Evolutionary conservation across 371 early-diverging fungal species (phyloP).

Genomic region (Choanephora cucurbitarum): DNA sequence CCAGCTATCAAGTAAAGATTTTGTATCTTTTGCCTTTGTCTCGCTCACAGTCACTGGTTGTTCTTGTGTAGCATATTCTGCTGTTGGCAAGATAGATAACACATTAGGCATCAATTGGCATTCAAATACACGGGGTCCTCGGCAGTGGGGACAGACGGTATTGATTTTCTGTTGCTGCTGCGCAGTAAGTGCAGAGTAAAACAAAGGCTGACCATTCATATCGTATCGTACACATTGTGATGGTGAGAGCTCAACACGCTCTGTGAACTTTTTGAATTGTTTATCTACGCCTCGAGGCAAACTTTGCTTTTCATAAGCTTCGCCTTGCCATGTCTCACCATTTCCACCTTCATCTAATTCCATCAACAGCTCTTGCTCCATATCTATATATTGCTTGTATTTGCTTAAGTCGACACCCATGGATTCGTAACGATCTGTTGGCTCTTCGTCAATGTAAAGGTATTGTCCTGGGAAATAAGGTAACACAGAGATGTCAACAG

Average conservation of each 20-base stretch:
- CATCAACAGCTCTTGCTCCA: slow-evolving; percentile 39
- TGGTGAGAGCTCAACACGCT: slow-evolving; percentile 72
- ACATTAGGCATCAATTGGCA: slow-evolving; percentile 91
- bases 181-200: slow-evolving; percentile 45
- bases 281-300: slow-evolving; percentile 78
- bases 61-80: slow-evolving; percentile 37
- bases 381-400: slow-evolving; percentile 55
- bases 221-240: slow-evolving; percentile 87
- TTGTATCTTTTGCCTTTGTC: slow-evolving; percentile 29
- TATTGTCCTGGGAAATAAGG: slow-evolving; percentile 63
- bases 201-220: slow-evolving; percentile 70
- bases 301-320: slow-evolving; percentile 77
- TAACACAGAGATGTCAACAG: slow-evolving; percentile 15
- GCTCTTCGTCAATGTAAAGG: slow-evolving; percentile 65
- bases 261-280: slow-evolving; percentile 78
- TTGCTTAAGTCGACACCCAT: slow-evolving; percentile 42
- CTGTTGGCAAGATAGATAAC: slow-evolving; percentile 64
- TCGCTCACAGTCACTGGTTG: slow-evolving; percentile 20
- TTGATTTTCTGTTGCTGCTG: slow-evolving; percentile 35
- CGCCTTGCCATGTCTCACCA: slow-evolving; percentile 71
- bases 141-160: slow-evolving; percentile 72
- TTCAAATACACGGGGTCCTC: slow-evolving; percentile 82
- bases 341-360: slow-evolving; percentile 35
- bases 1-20: slow-evolving; percentile 50
- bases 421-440: slow-evolving; percentile 28